These are phyloP conservation scores for Ogataea haglerorum DNA, from an alignment of 805 yeast genomes.

Conservation along the genomic window DNA sequence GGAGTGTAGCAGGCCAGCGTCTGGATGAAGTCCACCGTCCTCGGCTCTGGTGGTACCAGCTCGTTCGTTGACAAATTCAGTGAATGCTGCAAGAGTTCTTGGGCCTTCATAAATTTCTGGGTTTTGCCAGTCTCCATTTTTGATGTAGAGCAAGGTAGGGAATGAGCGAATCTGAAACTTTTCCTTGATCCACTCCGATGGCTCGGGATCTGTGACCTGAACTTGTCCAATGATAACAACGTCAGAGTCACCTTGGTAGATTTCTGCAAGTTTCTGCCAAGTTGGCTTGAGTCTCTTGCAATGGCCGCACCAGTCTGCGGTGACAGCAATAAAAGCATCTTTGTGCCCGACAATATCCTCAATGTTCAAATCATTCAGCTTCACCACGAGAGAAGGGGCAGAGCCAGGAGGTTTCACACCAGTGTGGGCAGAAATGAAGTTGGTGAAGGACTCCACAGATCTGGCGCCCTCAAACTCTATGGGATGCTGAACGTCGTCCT, in stretches of 20 bases:
- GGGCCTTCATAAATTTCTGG: conserved; percentile 37
- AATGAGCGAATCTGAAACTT: conserved; percentile 41
- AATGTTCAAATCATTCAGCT: conserved; percentile 28
- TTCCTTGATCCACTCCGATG: conserved; percentile 39
- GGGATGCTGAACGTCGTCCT: conserved; percentile 46
- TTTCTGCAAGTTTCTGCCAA: conserved; percentile 48
- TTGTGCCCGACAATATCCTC: conserved; percentile 36
- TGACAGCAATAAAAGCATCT: conserved; percentile 49
- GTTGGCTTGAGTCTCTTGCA: conserved; percentile 52
- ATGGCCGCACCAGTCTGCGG: conserved; percentile 60
- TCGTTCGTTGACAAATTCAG: conserved; percentile 46
- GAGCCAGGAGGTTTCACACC: conserved; percentile 29
- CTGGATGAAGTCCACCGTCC: conserved; percentile 37
- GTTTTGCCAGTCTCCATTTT: conserved; percentile 35
- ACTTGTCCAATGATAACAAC: conserved; percentile 44
- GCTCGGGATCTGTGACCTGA: conserved; percentile 43
- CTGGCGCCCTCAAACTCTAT: conserved; percentile 55
- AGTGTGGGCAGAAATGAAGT: conserved; percentile 41
- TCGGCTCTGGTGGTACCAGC: conserved; percentile 39
- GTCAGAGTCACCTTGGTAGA: conserved; percentile 39
- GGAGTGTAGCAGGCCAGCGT: conserved; percentile 40
- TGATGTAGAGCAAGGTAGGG: conserved; percentile 56
- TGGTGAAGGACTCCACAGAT: conserved; percentile 45
- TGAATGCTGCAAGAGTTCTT: conserved; percentile 45
- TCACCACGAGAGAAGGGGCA: conserved; percentile 22